Evolutionary conservation across 306 rosid genomes (phyloP).

Genomic region (Abrus precatorius): DNA sequence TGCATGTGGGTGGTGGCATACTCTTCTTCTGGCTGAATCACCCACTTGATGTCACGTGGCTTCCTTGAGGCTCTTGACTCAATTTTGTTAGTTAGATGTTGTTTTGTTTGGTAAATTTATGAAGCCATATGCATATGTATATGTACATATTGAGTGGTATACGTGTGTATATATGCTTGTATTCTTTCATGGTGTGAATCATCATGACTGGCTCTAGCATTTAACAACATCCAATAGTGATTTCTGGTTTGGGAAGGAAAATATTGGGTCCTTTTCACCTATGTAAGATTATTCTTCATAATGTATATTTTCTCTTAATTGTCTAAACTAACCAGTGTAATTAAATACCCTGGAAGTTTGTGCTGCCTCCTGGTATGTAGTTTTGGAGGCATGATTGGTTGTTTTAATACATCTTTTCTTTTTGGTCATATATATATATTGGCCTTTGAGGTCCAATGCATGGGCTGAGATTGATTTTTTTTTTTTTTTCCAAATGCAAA

Average conservation of each 20-base stretch:
- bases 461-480: neutral
- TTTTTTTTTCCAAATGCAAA: conserved; percentile 8
- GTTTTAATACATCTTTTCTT: neutral
- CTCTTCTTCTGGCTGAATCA: conserved; percentile 81
- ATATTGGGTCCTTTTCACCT: conserved; percentile 51
- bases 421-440: neutral
- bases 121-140: conserved; percentile 30
- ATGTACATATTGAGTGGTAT: too few relatives aligned
- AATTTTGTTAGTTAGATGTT: conserved; percentile 90
- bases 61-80: conserved; percentile 50
- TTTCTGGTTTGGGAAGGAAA: conserved; percentile 49
- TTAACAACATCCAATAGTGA: conserved; percentile 29
- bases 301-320: conserved; percentile 46
- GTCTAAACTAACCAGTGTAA: conserved; percentile 29
- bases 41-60: conserved; percentile 61
- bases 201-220: conserved; percentile 46
- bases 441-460: neutral
- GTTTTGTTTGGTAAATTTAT: conserved; percentile 50
- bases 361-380: conserved; percentile 29
- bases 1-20: conserved; percentile 99
- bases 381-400: conserved; percentile 33
- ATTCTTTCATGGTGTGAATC: conserved; percentile 62
- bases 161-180: conserved; percentile 39
- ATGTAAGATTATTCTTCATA: conserved; percentile 40
- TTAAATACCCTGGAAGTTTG: conserved; percentile 35